Percentiles rank a stretch among this genome's conserved stretches.
These are phyloP conservation scores for Cyclanthera cordifolia DNA, from an alignment of 306 rosid species.

Conservation along the genomic window DNA sequence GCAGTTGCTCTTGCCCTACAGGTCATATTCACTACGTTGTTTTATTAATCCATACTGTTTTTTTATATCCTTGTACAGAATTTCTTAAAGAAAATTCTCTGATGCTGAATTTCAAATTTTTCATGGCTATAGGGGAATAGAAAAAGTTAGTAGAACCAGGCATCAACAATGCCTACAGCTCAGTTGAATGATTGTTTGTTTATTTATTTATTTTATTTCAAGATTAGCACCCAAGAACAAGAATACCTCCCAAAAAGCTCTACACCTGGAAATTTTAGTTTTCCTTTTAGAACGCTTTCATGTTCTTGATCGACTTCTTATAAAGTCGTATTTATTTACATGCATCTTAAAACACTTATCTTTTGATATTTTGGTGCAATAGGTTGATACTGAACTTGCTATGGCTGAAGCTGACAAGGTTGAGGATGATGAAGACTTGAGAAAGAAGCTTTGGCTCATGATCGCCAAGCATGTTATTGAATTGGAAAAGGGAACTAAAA, in stretches of 20 bases:
- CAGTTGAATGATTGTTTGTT: not conserved
- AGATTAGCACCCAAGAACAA: not conserved
- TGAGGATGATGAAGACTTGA: conserved; percentile 92
- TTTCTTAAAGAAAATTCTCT: not conserved
- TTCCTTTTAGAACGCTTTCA: not conserved
- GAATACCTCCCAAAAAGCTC: not conserved
- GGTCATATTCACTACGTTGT: conserved; percentile 33
- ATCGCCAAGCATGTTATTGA: conserved; percentile 90
- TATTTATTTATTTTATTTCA: not conserved
- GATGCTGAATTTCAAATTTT: not conserved
- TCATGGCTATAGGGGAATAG: conserved; percentile 5
- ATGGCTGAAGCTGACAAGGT: conserved; percentile 99
- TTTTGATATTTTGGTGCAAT: conserved; percentile 18
- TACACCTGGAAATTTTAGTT: not conserved
- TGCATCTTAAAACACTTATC: conserved; percentile 3
- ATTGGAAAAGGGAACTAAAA: conserved; percentile 90
- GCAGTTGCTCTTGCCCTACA: conserved; percentile 97
- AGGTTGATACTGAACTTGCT: conserved; percentile 98
- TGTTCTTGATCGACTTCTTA: conserved; percentile 12
- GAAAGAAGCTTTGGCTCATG: conserved; percentile 99
- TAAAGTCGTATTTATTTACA: not conserved
- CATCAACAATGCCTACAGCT: not conserved
- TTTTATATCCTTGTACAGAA: not conserved
- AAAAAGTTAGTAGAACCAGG: conserved; percentile 16
- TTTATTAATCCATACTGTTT: not conserved